phyloP scores from a whole-genome alignment of 2,329 filamentous ascomycete genomes.

The Zopfia rhizophila region DNA sequence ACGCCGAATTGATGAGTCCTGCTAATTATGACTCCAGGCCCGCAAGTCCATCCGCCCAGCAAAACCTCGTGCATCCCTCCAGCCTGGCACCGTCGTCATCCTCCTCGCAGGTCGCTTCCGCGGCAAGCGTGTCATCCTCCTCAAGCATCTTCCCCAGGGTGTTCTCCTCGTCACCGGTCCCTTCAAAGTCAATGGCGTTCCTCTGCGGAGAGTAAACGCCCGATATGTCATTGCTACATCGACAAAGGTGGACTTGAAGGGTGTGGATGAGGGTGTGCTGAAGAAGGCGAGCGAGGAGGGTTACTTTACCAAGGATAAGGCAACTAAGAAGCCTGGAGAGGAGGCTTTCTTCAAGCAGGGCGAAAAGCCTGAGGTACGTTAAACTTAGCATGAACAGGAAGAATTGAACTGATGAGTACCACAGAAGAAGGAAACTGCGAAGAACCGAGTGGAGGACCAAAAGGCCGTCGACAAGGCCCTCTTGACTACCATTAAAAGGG shows the following conservation, averaged over 20 bases:
- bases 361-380: constrained; percentile 93
- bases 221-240: constrained; percentile 94
- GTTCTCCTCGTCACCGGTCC: constrained; percentile 98
- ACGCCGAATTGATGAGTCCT: constrained; percentile 6
- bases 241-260: constrained; percentile 83
- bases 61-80: constrained; percentile 86
- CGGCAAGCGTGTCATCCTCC: constrained; percentile 99
- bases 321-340: constrained; percentile 93
- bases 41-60: constrained; percentile 93
- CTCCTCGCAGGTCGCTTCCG: constrained; percentile 99
- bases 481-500: constrained; percentile 97
- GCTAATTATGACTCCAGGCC: constrained; percentile 68
- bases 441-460: constrained; percentile 94
- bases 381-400: constrained; percentile 3
- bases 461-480: constrained; percentile 98
- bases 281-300: constrained; percentile 84
- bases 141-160: constrained; percentile 97
- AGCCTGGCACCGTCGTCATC: constrained; percentile 96
- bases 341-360: constrained; percentile 99
- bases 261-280: constrained; percentile 76
- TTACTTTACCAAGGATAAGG: constrained; percentile 98
- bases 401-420: constrained; percentile 27
- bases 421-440: constrained; percentile 96
- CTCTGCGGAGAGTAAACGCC: constrained; percentile 91
- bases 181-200: constrained; percentile 99